Conservation (phyloP, 1,284 basidiomycete species). For the Gomphus bonarii region DNA sequence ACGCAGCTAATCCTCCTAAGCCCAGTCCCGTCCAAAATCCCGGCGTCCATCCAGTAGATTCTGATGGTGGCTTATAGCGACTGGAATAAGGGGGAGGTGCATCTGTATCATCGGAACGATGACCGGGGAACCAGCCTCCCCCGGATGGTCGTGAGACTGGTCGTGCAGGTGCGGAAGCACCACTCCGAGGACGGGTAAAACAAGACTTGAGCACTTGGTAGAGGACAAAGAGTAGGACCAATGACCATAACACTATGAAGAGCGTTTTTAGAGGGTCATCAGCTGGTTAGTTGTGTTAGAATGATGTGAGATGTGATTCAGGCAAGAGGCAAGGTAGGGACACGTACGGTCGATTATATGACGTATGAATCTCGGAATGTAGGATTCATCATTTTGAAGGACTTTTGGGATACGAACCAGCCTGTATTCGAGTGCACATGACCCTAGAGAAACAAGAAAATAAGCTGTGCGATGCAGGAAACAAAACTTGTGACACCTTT, state of each 20-base stretch:
- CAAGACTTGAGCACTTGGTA: constrained; percentile 49
- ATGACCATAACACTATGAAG: constrained; percentile 50
- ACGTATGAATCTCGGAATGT: constrained; percentile 16
- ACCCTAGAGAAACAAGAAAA: constrained; percentile 38
- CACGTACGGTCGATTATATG: constrained; percentile 12
- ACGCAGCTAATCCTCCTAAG: constrained; percentile 54
- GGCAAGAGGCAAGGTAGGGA: not conserved
- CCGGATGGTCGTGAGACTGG: constrained; percentile 26
- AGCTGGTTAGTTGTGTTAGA: not conserved
- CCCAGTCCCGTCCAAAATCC: constrained; percentile 79
- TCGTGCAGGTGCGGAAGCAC: constrained; percentile 20
- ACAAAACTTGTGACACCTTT: constrained; percentile 46
- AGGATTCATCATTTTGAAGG: constrained; percentile 26
- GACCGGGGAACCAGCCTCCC: constrained; percentile 38
- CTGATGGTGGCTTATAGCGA: constrained; percentile 30
- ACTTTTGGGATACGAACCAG: constrained; percentile 53
- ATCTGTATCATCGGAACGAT: constrained; percentile 26
- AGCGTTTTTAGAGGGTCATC: constrained; percentile 24
- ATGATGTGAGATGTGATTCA: constrained; percentile 1
- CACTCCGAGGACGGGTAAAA: constrained; percentile 22
- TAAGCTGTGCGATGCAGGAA: not conserved
- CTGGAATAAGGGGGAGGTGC: constrained; percentile 69
- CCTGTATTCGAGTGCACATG: constrained; percentile 74
- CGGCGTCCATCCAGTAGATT: constrained; percentile 36
- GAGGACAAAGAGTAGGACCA: constrained; percentile 41